A percentile compares a stretch with the other conserved stretches of the same genome.
Conservation (phyloP, 768 basidiomycete genomes). For the Phanerochaete carnosa region DNA sequence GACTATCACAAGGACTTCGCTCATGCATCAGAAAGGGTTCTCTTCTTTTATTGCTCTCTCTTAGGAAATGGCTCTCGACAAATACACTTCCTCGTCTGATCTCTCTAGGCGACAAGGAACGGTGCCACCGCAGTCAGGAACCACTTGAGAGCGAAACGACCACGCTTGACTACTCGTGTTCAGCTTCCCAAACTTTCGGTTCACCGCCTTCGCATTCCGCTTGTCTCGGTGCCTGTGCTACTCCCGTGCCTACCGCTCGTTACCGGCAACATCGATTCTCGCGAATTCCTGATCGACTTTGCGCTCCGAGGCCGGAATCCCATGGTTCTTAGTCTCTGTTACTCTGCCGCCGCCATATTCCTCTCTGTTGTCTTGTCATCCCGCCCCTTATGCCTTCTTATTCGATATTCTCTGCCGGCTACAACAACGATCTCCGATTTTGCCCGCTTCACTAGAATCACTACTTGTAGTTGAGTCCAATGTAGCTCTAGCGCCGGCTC, state of each 20-base stretch:
- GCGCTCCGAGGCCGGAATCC: not conserved
- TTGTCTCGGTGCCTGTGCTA: not conserved
- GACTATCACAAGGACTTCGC: not conserved
- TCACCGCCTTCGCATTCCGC: not conserved
- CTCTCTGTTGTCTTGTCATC: not conserved
- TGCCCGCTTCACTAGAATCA: too few species aligned
- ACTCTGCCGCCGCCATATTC: not conserved
- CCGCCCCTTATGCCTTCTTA: not conserved
- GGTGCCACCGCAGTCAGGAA: not conserved
- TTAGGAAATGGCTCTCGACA: not conserved
- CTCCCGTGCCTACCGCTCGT: not conserved
- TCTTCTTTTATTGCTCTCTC: not conserved
- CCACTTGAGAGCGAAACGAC: not conserved
- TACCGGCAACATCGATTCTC: slow-evolving; percentile 30
- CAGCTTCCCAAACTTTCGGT: not conserved
- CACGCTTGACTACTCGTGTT: not conserved
- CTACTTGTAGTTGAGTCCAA: not conserved
- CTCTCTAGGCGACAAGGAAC: not conserved
- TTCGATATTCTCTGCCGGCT: not conserved
- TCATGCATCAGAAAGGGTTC: not conserved
- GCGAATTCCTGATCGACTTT: slow-evolving; percentile 46
- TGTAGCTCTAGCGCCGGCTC: not conserved
- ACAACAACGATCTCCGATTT: too few species aligned
- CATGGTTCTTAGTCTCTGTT: not conserved
- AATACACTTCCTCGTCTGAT: not conserved